These are phyloP conservation scores for Tolypocladium pustulatum DNA, from an alignment of 2,329 filamentous ascomycete genomes.

Conservation along the genomic window DNA sequence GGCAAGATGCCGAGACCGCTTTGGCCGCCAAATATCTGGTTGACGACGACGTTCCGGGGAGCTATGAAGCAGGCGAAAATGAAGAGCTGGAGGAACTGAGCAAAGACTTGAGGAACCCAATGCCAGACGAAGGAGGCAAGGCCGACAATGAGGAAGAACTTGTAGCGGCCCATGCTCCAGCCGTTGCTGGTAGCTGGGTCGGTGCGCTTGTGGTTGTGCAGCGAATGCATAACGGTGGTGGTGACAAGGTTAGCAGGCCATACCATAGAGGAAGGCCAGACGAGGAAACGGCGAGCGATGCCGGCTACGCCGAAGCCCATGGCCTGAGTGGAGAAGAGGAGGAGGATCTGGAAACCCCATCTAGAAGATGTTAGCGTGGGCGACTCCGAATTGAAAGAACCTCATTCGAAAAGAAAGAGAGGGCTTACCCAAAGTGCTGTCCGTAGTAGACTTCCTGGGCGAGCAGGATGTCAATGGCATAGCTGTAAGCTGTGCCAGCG, in stretches of 20 bases:
- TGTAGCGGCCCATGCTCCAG: constrained; percentile 47
- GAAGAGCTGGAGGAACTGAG: constrained; percentile 45
- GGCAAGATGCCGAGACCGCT: constrained; percentile 51
- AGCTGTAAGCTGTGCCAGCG: constrained; percentile 20
- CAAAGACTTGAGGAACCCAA: constrained; percentile 46
- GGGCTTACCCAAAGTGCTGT: constrained; percentile 31
- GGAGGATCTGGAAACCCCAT: constrained; percentile 44
- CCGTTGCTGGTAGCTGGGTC: constrained; percentile 41
- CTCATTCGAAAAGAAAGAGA: background rate
- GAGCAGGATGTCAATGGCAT: constrained; percentile 29
- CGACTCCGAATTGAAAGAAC: background rate
- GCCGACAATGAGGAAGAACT: constrained; percentile 42
- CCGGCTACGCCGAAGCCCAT: constrained; percentile 56
- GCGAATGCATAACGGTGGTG: constrained; percentile 49
- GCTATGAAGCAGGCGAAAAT: constrained; percentile 51
- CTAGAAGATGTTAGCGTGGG: background rate
- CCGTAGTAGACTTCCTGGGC: constrained; percentile 36
- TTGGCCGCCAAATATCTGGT: constrained; percentile 52
- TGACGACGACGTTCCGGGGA: constrained; percentile 48
- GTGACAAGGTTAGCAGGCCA: constrained; percentile 53
- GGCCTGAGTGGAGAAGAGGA: constrained; percentile 49
- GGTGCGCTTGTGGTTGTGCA: constrained; percentile 48
- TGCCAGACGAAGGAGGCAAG: constrained; percentile 41
- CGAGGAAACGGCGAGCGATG: constrained; percentile 45
- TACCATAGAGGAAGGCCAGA: constrained; percentile 52